Evolutionary conservation across 2,329 filamentous ascomycete genomes (phyloP).

Genomic region (Monilinia vaccinii-corymbosi): DNA sequence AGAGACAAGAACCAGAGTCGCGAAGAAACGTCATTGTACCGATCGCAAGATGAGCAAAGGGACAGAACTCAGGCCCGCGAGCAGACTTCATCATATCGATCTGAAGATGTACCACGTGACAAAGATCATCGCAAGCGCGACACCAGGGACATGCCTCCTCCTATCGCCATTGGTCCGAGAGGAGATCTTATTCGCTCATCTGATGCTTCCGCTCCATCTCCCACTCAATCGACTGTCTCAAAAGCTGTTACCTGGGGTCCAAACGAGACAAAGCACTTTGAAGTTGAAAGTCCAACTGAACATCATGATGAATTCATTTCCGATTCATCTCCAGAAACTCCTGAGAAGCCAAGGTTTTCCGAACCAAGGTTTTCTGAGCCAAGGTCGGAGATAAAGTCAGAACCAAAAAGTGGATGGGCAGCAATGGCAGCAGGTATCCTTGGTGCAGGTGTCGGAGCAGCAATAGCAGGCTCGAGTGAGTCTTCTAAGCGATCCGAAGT

Average conservation of each 20-base stretch:
- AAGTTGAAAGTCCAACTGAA: conserved; percentile 48
- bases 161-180: conserved; percentile 33
- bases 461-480: conserved; percentile 20
- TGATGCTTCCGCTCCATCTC: conserved; percentile 16
- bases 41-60: neutral
- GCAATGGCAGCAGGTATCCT: conserved; percentile 43
- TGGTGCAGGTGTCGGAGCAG: conserved; percentile 32
- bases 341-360: conserved; percentile 27
- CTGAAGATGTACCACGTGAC: neutral
- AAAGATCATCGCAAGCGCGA: conserved; percentile 17
- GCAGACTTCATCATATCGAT: neutral
- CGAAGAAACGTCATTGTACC: neutral
- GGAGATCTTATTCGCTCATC: conserved; percentile 32
- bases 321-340: conserved; percentile 24
- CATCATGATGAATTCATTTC: conserved; percentile 25
- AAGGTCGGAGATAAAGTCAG: neutral
- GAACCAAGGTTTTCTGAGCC: conserved; percentile 1
- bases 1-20: neutral
- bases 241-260: conserved; percentile 58
- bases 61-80: neutral
- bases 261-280: conserved; percentile 55
- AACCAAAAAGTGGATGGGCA: conserved; percentile 36
- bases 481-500: conserved; percentile 11
- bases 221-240: conserved; percentile 37
- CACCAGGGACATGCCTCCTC: conserved; percentile 21